A percentile compares a stretch with the other conserved stretches of the same genome.
Conservation (phyloP, 306 rosid genomes). For the Prunus armeniaca region DNA sequence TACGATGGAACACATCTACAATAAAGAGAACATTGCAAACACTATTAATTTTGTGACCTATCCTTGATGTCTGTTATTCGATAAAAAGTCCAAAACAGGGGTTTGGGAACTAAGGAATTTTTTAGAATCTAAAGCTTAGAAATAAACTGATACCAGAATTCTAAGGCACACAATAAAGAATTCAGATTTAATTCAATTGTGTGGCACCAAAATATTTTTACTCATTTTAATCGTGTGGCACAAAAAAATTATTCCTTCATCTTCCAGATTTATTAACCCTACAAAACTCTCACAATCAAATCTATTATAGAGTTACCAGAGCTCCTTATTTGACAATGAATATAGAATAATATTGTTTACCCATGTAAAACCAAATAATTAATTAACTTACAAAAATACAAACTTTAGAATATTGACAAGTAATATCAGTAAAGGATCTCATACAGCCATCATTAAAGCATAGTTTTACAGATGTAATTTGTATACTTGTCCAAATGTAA, state of each 20-base stretch:
- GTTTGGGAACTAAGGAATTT: neutral
- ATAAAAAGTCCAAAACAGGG: neutral
- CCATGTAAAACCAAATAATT: neutral
- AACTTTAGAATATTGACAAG: neutral
- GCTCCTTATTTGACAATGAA: neutral
- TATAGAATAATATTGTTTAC: neutral
- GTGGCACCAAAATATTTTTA: too few species aligned
- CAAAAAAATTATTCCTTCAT: neutral
- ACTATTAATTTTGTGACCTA: neutral
- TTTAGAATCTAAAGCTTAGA: neutral
- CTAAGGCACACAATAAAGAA: neutral
- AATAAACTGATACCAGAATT: neutral
- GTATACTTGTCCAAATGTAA: neutral
- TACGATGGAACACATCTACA: neutral
- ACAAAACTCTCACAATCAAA: neutral
- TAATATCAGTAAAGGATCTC: neutral
- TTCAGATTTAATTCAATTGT: neutral
- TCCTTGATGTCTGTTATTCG: neutral
- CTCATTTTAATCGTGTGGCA: neutral
- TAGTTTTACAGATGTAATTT: neutral
- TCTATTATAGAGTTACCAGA: neutral
- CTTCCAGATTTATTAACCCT: neutral
- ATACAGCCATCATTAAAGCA: neutral
- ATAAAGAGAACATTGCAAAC: neutral
- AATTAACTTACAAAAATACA: neutral